A percentile compares a stretch with the other conserved stretches of the same genome.
phyloP scores from a whole-genome alignment of 805 yeast genomes.

The Metahyphopichia silvanorum region DNA sequence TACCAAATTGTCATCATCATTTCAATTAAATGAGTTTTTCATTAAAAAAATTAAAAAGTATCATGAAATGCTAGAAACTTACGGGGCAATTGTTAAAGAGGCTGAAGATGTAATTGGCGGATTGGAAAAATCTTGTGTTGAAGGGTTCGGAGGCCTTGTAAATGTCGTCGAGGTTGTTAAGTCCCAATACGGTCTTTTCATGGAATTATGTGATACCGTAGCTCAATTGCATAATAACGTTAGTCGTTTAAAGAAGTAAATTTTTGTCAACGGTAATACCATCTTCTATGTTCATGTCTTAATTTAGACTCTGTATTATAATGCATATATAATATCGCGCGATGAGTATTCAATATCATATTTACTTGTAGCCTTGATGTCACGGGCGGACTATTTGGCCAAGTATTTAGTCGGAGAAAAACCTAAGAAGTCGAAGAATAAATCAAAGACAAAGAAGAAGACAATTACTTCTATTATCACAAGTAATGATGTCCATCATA shows the following conservation, averaged over 20 bases:
- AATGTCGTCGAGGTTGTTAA: constrained; percentile 59
- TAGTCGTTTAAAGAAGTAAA: no score
- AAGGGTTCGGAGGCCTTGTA: constrained; percentile 38
- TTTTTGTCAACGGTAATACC: no score
- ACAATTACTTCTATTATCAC: constrained; percentile 4
- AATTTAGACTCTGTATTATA: no score
- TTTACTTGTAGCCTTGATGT: constrained; percentile 2
- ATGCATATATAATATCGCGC: no score
- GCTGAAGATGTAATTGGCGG: constrained; percentile 50
- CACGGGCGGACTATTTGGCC: constrained; percentile 31
- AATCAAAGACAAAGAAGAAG: constrained; percentile 8
- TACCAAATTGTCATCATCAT: constrained; percentile 50
- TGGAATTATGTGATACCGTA: constrained; percentile 71
- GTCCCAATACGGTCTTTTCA: constrained; percentile 66
- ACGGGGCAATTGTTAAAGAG: constrained; percentile 63
- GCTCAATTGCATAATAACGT: constrained; percentile 67
- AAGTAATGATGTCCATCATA: constrained; percentile 4
- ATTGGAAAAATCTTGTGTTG: constrained; percentile 33
- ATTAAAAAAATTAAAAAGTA: constrained; percentile 50
- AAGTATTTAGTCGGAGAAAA: constrained; percentile 21
- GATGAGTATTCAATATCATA: no score
- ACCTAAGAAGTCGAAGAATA: constrained; percentile 14
- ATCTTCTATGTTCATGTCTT: no score
- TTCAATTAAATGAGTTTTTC: constrained; percentile 56
- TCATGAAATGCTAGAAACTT: constrained; percentile 46